These are phyloP conservation scores for Umbelopsis isabellina DNA, from an alignment of 192 early-diverging fungal genomes.

Conservation along the genomic window DNA sequence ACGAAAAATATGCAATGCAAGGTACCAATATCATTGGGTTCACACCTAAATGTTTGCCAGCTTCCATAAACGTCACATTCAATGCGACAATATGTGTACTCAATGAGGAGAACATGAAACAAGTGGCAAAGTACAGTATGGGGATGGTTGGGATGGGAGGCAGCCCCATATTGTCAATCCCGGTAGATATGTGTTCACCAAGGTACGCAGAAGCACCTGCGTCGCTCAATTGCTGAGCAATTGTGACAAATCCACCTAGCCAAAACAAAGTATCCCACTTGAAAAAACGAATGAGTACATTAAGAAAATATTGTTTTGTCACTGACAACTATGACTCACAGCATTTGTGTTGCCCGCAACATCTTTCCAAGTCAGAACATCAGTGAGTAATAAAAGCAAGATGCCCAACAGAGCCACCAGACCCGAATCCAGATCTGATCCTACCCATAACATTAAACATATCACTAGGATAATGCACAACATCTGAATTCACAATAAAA, in stretches of 20 bases:
- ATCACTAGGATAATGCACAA: slow-evolving; percentile 49
- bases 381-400: slow-evolving; percentile 53
- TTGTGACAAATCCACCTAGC: slow-evolving; percentile 77
- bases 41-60: slow-evolving; percentile 61
- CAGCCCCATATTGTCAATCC: slow-evolving; percentile 36
- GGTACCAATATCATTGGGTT: slow-evolving; percentile 58
- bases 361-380: slow-evolving; percentile 69
- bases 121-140: slow-evolving; percentile 68
- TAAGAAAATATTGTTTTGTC: background rate
- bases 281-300: background rate
- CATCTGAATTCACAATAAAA: background rate
- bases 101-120: slow-evolving; percentile 74
- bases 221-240: slow-evolving; percentile 73
- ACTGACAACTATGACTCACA: slow-evolving; percentile 30
- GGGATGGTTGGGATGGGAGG: slow-evolving; percentile 52
- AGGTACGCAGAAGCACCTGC: slow-evolving; percentile 70
- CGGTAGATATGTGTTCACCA: slow-evolving; percentile 55
- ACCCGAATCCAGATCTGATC: slow-evolving; percentile 61
- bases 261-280: slow-evolving; percentile 85
- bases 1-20: slow-evolving; percentile 66
- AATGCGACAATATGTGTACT: slow-evolving; percentile 77
- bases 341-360: slow-evolving; percentile 67
- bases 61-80: slow-evolving; percentile 71
- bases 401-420: slow-evolving; percentile 73
- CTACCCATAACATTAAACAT: slow-evolving; percentile 67